Conservation (phyloP, 495 filamentous ascomycete genomes). For the Podospora pseudoanserina region DNA sequence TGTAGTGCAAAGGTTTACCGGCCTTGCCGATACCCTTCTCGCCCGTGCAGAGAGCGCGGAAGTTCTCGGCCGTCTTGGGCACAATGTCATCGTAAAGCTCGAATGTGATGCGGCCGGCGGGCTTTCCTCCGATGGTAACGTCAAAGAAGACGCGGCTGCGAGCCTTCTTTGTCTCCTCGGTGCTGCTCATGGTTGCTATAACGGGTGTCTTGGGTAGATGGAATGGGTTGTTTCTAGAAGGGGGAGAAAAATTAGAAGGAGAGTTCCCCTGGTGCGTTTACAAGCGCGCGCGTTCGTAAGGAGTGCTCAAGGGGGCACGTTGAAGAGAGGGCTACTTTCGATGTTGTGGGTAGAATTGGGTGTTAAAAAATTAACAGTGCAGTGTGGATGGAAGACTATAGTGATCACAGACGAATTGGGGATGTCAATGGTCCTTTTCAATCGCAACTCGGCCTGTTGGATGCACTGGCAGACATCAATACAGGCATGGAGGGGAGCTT, state of each 20-base stretch:
- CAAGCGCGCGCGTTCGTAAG: too few relatives aligned
- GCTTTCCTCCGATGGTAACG: slow-evolving; percentile 69
- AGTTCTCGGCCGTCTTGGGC: slow-evolving; percentile 94
- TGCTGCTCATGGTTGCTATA: slow-evolving; percentile 27
- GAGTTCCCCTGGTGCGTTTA: neutral
- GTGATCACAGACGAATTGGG: neutral
- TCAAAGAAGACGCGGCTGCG: slow-evolving; percentile 85
- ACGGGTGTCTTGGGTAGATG: neutral
- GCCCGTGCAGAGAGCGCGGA: slow-evolving; percentile 90
- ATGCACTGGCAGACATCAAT: slow-evolving; percentile 3
- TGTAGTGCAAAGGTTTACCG: slow-evolving; percentile 87
- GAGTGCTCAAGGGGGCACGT: neutral
- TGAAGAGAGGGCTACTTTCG: neutral
- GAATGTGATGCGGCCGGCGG: slow-evolving; percentile 70
- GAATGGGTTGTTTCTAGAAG: neutral
- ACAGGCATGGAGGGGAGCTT: slow-evolving; percentile 22
- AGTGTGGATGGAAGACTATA: neutral
- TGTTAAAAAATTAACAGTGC: neutral
- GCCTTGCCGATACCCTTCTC: slow-evolving; percentile 79
- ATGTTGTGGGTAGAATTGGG: neutral
- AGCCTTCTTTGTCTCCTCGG: slow-evolving; percentile 38
- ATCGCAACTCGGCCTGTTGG: neutral
- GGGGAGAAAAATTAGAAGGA: neutral
- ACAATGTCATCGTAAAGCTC: slow-evolving; percentile 89
- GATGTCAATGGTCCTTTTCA: neutral